Conservation (phyloP, 805 yeast genomes). For the Metschnikowia cubensis region DNA sequence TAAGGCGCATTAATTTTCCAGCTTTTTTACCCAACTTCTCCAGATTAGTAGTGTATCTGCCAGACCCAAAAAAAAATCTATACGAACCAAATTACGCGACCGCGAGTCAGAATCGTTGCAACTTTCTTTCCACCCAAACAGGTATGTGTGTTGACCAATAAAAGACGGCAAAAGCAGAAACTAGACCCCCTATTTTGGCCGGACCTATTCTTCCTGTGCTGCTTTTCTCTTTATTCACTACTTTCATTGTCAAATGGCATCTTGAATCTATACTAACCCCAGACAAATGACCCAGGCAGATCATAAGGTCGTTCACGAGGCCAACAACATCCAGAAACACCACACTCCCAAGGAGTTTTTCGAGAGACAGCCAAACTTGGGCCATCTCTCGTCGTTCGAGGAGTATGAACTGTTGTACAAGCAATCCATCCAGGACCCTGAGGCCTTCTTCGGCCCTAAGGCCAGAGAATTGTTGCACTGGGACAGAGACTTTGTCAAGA, state of each 20-base stretch:
- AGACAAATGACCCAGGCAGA: constrained; percentile 25
- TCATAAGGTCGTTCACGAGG: constrained; percentile 58
- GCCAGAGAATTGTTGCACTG: constrained; percentile 50
- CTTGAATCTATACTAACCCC: constrained; percentile 7
- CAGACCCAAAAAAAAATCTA: constrained; percentile 9
- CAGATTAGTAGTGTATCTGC: constrained; percentile 11
- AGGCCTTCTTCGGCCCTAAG: constrained; percentile 49
- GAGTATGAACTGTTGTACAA: constrained; percentile 59
- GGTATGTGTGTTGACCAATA: constrained; percentile 1
- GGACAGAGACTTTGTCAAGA: constrained; percentile 47
- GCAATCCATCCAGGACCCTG: constrained; percentile 55
- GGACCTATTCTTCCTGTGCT: background rate
- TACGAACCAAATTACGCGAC: constrained; percentile 1
- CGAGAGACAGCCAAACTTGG: constrained; percentile 55
- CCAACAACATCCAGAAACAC: constrained; percentile 46
- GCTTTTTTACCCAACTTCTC: constrained; percentile 7
- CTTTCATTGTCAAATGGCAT: too few species aligned
- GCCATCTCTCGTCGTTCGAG: constrained; percentile 57
- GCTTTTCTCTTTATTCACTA: too few species aligned
- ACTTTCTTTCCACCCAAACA: constrained; percentile 2
- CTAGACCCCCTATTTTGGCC: background rate
- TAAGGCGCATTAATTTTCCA: background rate
- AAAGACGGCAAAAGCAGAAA: background rate
- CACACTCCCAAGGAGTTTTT: constrained; percentile 54
- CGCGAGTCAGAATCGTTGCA: constrained; percentile 2